These are phyloP conservation scores for Exserohilum turcica DNA, from an alignment of 2,329 filamentous ascomycete genomes.

Conservation along the genomic window DNA sequence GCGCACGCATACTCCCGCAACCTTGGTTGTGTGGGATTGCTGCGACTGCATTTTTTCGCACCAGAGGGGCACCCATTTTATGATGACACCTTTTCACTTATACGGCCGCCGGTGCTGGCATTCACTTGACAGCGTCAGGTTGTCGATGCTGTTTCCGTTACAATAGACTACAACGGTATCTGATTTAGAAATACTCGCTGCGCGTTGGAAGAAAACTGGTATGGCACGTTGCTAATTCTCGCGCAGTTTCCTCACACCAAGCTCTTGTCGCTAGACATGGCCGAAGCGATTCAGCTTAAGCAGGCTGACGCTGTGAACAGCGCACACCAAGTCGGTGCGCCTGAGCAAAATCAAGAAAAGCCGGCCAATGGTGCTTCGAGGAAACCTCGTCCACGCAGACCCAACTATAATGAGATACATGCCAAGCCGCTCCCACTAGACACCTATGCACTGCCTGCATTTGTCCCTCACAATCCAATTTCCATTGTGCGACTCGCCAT, in stretches of 20 bases:
- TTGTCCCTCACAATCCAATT: slow-evolving; percentile 91
- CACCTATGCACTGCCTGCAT: slow-evolving; percentile 80
- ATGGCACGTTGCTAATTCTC: slow-evolving; percentile 12
- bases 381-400: slow-evolving; percentile 41
- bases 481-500: slow-evolving; percentile 82
- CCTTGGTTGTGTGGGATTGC: neutral
- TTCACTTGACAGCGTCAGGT: slow-evolving; percentile 40
- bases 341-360: slow-evolving; percentile 18
- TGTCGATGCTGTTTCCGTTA: slow-evolving; percentile 41
- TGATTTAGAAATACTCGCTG: slow-evolving; percentile 25
- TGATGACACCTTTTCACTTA: slow-evolving; percentile 39
- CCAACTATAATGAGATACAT: slow-evolving; percentile 77
- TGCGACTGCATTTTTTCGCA: neutral
- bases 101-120: slow-evolving; percentile 31
- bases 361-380: slow-evolving; percentile 24
- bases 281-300: slow-evolving; percentile 13
- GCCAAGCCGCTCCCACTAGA: slow-evolving; percentile 78
- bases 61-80: slow-evolving; percentile 2
- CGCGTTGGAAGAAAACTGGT: slow-evolving; percentile 1
- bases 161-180: slow-evolving; percentile 50
- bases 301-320: slow-evolving; percentile 14
- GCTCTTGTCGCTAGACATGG: slow-evolving; percentile 19
- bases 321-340: slow-evolving; percentile 9
- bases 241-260: slow-evolving; percentile 18
- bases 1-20: neutral